Evolutionary conservation across 2,329 filamentous ascomycete species (phyloP).

Genomic region (Botrytis galanthina): DNA sequence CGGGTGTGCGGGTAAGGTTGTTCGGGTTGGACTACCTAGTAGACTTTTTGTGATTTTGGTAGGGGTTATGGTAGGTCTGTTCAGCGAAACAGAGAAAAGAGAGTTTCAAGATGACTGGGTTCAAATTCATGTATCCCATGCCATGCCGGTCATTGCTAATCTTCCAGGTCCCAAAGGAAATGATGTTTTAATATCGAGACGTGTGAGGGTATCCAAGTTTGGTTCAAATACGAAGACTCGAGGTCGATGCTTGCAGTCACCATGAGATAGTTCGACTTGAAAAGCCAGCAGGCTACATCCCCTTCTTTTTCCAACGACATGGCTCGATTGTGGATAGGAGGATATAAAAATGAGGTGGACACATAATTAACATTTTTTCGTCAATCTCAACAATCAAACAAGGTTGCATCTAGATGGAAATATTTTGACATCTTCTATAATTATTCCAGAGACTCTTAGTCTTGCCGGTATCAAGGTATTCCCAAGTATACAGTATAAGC

Average conservation of each 20-base stretch:
- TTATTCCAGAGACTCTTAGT: constrained; percentile 5
- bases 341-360: background rate
- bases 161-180: constrained; percentile 14
- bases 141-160: constrained; percentile 2
- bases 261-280: background rate
- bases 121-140: background rate
- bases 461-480: background rate
- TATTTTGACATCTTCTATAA: constrained; percentile 9
- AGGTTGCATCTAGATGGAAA: constrained; percentile 2
- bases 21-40: background rate
- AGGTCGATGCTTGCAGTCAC: background rate
- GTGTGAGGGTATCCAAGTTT: constrained; percentile 1
- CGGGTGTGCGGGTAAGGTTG: constrained; percentile 17
- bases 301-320: background rate
- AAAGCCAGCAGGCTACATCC: background rate
- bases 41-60: background rate
- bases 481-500: background rate
- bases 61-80: background rate
- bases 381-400: constrained; percentile 11
- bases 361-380: background rate
- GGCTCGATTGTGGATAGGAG: background rate
- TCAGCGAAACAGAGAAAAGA: constrained; percentile 3
- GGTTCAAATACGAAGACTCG: constrained; percentile 4
- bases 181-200: constrained; percentile 5
- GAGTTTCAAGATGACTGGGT: constrained; percentile 19